Percentiles rank a stretch among this genome's conserved stretches.
Evolutionary conservation across 768 basidiomycete species (phyloP).

Genomic region (Leucogyrophana mollusca): DNA sequence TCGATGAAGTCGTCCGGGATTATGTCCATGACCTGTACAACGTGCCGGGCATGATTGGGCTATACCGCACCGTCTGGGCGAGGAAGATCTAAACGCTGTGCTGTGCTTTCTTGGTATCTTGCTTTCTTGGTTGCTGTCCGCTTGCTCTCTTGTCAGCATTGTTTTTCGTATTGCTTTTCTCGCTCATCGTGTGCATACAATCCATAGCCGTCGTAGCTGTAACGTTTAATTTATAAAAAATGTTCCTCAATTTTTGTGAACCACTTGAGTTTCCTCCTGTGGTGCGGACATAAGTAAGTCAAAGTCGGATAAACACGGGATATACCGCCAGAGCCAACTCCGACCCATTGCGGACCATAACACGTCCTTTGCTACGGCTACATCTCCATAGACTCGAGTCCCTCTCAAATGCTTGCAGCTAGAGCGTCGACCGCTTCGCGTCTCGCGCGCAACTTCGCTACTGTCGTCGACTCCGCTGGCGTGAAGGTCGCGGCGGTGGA

Average conservation of each 20-base stretch:
- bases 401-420: slow-evolving; percentile 56
- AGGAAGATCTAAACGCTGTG: slow-evolving; percentile 20
- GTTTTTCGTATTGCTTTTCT: neutral
- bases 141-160: neutral
- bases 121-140: slow-evolving; percentile 1
- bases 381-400: slow-evolving; percentile 3
- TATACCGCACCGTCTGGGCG: slow-evolving; percentile 52
- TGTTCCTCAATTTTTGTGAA: neutral
- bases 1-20: slow-evolving; percentile 38
- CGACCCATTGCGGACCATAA: slow-evolving; percentile 18
- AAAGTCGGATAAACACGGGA: slow-evolving; percentile 26
- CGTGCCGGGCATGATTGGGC: slow-evolving; percentile 46
- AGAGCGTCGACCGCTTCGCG: slow-evolving; percentile 61
- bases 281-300: slow-evolving; percentile 6
- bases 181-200: neutral
- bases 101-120: slow-evolving; percentile 2
- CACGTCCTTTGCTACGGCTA: slow-evolving; percentile 6
- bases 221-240: neutral
- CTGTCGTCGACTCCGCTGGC: slow-evolving; percentile 71
- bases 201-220: neutral
- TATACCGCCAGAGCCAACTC: slow-evolving; percentile 23
- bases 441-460: slow-evolving; percentile 74
- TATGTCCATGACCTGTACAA: slow-evolving; percentile 46
- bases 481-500: slow-evolving; percentile 87
- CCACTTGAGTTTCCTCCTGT: neutral